A percentile compares a stretch with the other conserved stretches of the same genome.
These are phyloP conservation scores for Aureobasidium sp. DNA, from an alignment of 2,329 filamentous ascomycete genomes.

Conservation along the genomic window DNA sequence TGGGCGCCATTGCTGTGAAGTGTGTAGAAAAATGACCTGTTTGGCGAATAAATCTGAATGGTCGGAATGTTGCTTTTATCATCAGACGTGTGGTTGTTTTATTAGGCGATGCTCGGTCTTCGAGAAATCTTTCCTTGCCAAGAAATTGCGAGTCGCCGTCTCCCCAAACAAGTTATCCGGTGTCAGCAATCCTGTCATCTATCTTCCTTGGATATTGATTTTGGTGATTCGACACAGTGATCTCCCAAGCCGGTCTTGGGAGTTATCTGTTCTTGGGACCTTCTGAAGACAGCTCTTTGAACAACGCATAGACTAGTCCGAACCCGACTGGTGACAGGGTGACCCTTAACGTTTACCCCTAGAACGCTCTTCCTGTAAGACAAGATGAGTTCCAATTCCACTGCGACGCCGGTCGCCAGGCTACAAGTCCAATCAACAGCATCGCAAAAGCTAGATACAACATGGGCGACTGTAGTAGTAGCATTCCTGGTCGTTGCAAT, in stretches of 20 bases:
- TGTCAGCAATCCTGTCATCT: background rate
- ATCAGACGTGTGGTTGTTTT: background rate
- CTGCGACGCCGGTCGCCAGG: background rate
- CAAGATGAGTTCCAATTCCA: background rate
- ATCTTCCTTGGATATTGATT: background rate
- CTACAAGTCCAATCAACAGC: background rate
- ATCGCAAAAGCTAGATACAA: background rate
- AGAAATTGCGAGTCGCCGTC: background rate
- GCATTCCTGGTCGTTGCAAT: background rate
- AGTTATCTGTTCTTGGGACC: background rate
- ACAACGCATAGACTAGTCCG: background rate
- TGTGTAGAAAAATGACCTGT: background rate
- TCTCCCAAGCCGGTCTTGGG: background rate
- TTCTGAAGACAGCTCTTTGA: background rate
- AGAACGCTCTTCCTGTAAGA: background rate
- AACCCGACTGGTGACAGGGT: background rate
- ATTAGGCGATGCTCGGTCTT: background rate
- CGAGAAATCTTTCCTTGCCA: constrained; percentile 11
- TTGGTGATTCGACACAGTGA: no score
- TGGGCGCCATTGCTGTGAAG: constrained; percentile 33
- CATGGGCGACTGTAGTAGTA: background rate
- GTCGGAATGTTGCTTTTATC: background rate
- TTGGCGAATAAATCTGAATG: background rate
- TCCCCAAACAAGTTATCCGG: background rate
- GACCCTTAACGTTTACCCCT: background rate